Conservation (phyloP, 1,284 basidiomycete genomes). For the Microbotryum saponariae region DNA sequence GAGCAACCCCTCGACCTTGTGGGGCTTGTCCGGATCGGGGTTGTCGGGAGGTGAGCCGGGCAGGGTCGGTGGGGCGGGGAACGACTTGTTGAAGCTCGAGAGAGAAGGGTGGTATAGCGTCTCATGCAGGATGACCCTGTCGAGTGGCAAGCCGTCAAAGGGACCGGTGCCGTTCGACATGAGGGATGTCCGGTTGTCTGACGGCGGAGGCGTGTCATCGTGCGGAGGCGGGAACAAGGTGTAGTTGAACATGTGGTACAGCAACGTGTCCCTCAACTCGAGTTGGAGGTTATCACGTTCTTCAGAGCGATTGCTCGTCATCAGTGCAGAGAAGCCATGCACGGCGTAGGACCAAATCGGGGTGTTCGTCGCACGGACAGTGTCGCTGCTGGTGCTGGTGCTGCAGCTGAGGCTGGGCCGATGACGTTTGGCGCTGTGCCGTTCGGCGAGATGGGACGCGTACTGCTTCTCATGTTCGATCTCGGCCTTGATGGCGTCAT, state of each 20-base stretch:
- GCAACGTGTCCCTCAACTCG: conserved; percentile 75
- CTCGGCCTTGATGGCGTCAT: conserved; percentile 62
- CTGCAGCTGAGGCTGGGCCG: too few relatives aligned
- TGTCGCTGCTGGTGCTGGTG: too few relatives aligned
- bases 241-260: conserved; percentile 91
- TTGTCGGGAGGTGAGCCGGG: conserved; percentile 28
- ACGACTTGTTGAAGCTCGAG: conserved; percentile 38
- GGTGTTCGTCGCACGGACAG: too few relatives aligned
- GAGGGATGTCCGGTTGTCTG: conserved; percentile 30
- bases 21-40: conserved; percentile 31
- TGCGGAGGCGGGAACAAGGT: conserved; percentile 48
- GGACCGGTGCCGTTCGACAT: conserved; percentile 55
- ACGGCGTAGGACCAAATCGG: too few relatives aligned
- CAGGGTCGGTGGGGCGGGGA: conserved; percentile 23
- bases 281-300: conserved; percentile 71
- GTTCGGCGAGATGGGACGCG: background rate
- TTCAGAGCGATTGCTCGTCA: background rate
- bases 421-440: background rate
- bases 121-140: conserved; percentile 59
- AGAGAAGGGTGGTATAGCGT: conserved; percentile 51
- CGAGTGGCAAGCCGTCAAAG: conserved; percentile 56
- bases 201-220: conserved; percentile 7
- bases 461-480: background rate
- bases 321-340: background rate
- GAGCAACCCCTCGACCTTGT: conserved; percentile 56